Evolutionary conservation across 371 early-diverging fungal species (phyloP).

Genomic region (Vittaforma corneae): DNA sequence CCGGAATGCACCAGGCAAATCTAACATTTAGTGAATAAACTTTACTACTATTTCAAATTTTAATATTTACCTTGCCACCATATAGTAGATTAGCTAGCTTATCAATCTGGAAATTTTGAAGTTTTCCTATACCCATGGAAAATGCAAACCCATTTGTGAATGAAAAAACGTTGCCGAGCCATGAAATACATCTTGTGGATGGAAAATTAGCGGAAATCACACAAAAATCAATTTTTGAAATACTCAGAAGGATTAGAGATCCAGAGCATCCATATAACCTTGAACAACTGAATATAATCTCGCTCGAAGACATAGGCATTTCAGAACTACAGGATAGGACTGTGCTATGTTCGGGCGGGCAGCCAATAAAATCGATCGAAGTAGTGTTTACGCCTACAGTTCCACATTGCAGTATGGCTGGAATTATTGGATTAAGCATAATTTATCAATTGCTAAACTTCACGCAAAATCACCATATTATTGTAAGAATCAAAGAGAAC

Average conservation of each 20-base stretch:
- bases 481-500: slow-evolving; percentile 66
- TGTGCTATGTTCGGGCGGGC: slow-evolving; percentile 49
- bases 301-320: slow-evolving; percentile 35
- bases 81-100: too few relatives aligned
- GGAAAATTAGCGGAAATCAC: slow-evolving; percentile 10
- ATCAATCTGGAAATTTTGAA: too few relatives aligned
- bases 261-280: slow-evolving; percentile 72
- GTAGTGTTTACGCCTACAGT: slow-evolving; percentile 79
- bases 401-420: slow-evolving; percentile 98
- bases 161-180: too few relatives aligned
- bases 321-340: slow-evolving; percentile 52
- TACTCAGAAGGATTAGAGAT: slow-evolving; percentile 87
- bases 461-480: slow-evolving; percentile 73
- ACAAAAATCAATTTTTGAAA: slow-evolving; percentile 61
- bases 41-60: too few relatives aligned
- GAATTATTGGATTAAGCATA: slow-evolving; percentile 89
- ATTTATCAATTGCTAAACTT: slow-evolving; percentile 73
- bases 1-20: too few relatives aligned
- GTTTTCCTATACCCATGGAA: too few relatives aligned
- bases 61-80: too few relatives aligned
- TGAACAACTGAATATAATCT: slow-evolving; percentile 61
- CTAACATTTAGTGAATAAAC: too few relatives aligned
- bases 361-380: slow-evolving; percentile 26
- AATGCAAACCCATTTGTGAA: not conserved
- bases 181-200: slow-evolving; percentile 12